Percentiles rank a stretch among this genome's conserved stretches.
These are phyloP conservation scores for Rubus parviflorus DNA, from an alignment of 306 rosid genomes.

Conservation along the genomic window DNA sequence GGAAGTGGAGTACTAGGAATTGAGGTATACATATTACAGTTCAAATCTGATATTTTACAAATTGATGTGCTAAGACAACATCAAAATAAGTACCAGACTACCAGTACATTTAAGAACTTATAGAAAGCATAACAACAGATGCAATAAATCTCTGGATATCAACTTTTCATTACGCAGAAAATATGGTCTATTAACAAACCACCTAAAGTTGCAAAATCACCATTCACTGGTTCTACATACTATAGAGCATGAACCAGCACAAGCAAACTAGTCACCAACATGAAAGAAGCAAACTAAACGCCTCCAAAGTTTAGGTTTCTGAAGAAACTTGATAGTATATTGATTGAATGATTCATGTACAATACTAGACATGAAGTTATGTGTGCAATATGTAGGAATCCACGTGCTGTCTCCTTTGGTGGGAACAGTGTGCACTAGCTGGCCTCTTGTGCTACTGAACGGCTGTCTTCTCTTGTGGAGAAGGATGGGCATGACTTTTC, in stretches of 20 bases:
- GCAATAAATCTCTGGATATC: not conserved
- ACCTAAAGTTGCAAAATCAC: not conserved
- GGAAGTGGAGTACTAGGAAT: not conserved
- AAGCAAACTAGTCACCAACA: conserved; percentile 5
- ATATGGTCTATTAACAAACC: not conserved
- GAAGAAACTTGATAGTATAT: no score
- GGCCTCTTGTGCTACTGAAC: no score
- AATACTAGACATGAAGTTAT: no score
- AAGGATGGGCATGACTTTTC: no score
- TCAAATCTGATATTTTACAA: not conserved
- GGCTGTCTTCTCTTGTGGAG: no score
- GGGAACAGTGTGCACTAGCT: no score
- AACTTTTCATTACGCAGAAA: not conserved
- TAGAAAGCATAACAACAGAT: not conserved
- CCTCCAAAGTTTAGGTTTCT: not conserved
- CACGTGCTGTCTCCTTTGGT: no score
- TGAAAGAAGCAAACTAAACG: conserved; percentile 7
- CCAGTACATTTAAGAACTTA: not conserved
- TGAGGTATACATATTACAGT: not conserved
- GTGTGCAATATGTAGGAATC: no score
- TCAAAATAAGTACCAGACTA: not conserved
- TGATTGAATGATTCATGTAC: no score
- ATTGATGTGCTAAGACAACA: not conserved
- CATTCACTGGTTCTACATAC: not conserved
- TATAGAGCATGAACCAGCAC: not conserved